phyloP scores from a whole-genome alignment of 345 rosid genomes.

The Hypericum androsaemum region DNA sequence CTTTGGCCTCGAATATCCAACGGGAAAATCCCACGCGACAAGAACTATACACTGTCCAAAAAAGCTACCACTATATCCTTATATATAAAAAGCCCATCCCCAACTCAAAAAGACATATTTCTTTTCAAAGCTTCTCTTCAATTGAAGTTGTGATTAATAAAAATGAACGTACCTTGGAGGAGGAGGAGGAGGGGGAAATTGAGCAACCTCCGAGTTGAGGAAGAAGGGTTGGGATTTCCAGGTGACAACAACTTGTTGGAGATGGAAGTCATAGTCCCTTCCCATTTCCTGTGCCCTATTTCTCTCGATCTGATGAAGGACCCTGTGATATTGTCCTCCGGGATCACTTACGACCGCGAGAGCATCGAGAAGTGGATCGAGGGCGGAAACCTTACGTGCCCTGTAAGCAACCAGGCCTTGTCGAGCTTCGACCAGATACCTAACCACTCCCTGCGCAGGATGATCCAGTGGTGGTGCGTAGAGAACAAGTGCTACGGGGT shows the following conservation, averaged over 20 bases:
- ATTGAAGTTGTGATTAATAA: no score
- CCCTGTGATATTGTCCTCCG: constrained; percentile 28
- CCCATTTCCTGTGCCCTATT: constrained; percentile 33
- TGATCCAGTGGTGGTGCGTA: constrained; percentile 35
- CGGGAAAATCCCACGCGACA: no score
- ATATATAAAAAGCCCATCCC: no score
- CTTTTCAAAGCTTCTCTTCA: no score
- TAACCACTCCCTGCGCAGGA: constrained; percentile 24
- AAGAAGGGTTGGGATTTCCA: no score
- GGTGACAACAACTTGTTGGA: not conserved
- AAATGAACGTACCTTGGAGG: no score
- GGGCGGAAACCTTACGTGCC: constrained; percentile 27
- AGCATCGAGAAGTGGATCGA: constrained; percentile 35
- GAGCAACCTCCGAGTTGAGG: no score
- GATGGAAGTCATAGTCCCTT: constrained; percentile 21
- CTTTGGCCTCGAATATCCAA: no score
- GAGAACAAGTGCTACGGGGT: constrained; percentile 24
- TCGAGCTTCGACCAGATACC: constrained; percentile 21
- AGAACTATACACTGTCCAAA: no score
- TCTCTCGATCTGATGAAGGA: constrained; percentile 35
- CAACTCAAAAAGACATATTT: no score
- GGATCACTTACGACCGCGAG: constrained; percentile 34
- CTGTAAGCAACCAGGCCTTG: constrained; percentile 19
- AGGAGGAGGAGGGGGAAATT: no score
- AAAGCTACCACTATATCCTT: no score